phyloP scores from a whole-genome alignment of 305 asterid genomes.

The Vinca major region DNA sequence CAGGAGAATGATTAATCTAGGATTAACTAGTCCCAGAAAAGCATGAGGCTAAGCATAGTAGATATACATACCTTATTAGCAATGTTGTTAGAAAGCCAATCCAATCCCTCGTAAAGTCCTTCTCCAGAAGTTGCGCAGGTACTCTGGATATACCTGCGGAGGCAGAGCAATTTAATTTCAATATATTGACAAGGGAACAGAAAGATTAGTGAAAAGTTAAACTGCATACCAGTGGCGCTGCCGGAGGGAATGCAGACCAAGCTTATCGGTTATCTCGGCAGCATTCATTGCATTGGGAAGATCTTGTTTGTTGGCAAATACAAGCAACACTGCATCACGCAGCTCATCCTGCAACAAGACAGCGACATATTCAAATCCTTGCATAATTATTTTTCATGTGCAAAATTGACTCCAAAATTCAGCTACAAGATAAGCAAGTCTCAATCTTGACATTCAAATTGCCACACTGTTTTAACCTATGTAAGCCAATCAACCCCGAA shows the following conservation, averaged over 20 bases:
- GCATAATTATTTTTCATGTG: neutral
- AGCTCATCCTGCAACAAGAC: slow-evolving; percentile 37
- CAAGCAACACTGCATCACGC: slow-evolving; percentile 41
- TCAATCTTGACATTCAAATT: neutral
- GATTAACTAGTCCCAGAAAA: neutral
- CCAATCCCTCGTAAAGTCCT: slow-evolving; percentile 48
- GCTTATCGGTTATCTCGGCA: slow-evolving; percentile 49
- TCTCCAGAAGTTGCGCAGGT: slow-evolving; percentile 52
- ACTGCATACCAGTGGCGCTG: slow-evolving; percentile 47
- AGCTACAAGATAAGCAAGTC: neutral
- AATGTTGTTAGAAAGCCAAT: slow-evolving; percentile 47
- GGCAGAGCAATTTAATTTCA: neutral
- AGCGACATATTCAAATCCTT: neutral
- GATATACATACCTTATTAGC: slow-evolving; percentile 34
- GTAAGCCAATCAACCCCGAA: neutral
- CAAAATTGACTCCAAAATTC: neutral
- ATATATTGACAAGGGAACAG: neutral
- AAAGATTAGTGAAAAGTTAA: neutral
- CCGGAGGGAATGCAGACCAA: slow-evolving; percentile 45
- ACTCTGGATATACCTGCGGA: slow-evolving; percentile 45
- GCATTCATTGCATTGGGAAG: slow-evolving; percentile 55
- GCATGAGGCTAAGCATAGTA: neutral
- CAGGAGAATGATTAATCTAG: neutral
- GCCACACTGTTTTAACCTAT: neutral
- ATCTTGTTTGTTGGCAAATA: slow-evolving; percentile 51